Base-by-base conservation (phyloP, 2,329 filamentous ascomycete species). In the Xylaria sp. region DNA sequence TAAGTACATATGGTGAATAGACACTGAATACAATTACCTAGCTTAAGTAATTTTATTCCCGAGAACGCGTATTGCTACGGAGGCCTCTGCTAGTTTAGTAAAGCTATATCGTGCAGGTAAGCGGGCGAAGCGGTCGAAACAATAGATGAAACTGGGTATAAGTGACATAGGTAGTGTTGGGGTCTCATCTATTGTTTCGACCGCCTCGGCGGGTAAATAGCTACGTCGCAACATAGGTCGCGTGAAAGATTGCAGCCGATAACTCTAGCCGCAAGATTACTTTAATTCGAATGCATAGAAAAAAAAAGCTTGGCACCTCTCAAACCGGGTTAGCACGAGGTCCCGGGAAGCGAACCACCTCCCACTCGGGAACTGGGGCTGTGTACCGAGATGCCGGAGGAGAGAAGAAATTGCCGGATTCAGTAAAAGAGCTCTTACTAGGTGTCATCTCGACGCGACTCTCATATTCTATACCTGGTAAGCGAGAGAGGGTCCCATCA, bases 321-420 rank as follows among this genome's bases (percentile, higher is more conserved):
- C n/a, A 34, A 34, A 54, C 25, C 18, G 51, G 51, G 2, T n/a
- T 54, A 54, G 51, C 28, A 10, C 34, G 34, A 2, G 4, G 25
- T n/a, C 51, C 23, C 51, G 51, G 51, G 13, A 13, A 50, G n/a
- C n/a, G 48, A 50, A 10, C 34, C 34, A 37, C 34, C 7, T 37
- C 34, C 34, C 34, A 37, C 34, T 10, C 28, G 28, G 34, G 34
- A 37, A 37, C 34, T 37, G 34, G 34, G 34, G 34, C 8, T 28
- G 34, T 46, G 18, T 46, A 7, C 41, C 41, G 13, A 18, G 18
- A 46, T 46, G 12, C 41, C 44, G 54, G 46, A 20, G 46, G 8
- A 12, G 9, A 28, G 28, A 37, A 2, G 28, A 41, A 66, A 66
- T 66, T 66, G 6, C 65, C 65, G 15, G 32, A 56, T 66, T 63